phyloP scores from a whole-genome alignment of 2,329 filamentous ascomycete species.

The Chrysoporthe deuterocubensis region DNA sequence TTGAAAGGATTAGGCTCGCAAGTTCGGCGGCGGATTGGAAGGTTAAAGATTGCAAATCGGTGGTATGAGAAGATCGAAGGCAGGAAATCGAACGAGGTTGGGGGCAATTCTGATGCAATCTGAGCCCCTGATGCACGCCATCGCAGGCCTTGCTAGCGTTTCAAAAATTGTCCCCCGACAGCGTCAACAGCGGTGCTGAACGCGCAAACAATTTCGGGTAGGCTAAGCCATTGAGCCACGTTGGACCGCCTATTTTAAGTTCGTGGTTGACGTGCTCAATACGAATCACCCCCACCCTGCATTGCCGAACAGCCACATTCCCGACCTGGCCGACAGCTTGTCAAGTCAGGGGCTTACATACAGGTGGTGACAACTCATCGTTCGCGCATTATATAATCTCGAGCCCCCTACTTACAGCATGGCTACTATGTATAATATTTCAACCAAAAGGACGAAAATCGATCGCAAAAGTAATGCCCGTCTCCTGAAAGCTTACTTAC shows the following conservation, averaged over 20 bases:
- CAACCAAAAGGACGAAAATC: too few relatives aligned
- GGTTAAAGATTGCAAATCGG: background rate
- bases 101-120: background rate
- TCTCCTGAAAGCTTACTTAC: too few relatives aligned
- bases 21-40: background rate
- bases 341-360: background rate
- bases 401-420: background rate
- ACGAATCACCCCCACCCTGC: background rate
- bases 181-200: background rate
- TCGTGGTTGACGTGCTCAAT: background rate
- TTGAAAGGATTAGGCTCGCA: background rate
- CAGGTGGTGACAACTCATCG: background rate
- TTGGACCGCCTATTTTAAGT: background rate
- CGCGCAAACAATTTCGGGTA: background rate
- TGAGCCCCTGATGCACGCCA: slow-evolving; percentile 1
- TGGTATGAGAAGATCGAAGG: background rate
- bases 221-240: background rate
- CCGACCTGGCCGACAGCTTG: background rate
- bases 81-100: background rate
- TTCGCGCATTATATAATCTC: background rate
- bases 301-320: background rate
- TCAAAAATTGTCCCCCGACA: background rate
- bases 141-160: background rate
- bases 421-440: too few relatives aligned
- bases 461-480: too few relatives aligned